Evolutionary conservation across 2,329 filamentous ascomycete species (phyloP).

Genomic region (Fusarium caatingaense): DNA sequence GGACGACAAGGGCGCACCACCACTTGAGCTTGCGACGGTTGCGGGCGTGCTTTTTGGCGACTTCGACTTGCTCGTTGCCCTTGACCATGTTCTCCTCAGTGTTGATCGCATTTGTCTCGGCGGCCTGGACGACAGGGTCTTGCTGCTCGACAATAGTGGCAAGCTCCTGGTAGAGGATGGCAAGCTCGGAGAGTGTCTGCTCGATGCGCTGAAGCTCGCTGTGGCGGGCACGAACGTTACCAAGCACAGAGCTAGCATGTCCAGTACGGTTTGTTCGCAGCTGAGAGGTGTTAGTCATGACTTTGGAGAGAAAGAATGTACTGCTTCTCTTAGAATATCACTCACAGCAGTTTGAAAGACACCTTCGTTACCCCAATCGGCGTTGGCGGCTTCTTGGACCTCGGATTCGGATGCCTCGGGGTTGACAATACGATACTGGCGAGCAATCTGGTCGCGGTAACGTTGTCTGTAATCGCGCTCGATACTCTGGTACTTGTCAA

Average conservation of each 20-base stretch:
- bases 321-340: conserved; percentile 36
- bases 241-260: conserved; percentile 78
- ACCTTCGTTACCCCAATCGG: conserved; percentile 81
- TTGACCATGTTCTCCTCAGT: conserved; percentile 74
- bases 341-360: conserved; percentile 85
- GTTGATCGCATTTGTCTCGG: conserved; percentile 73
- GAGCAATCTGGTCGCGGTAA: conserved; percentile 81
- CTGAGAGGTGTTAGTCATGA: conserved; percentile 55
- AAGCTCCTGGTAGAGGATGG: conserved; percentile 77
- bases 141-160: conserved; percentile 80
- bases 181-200: conserved; percentile 76
- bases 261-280: conserved; percentile 80
- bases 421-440: conserved; percentile 85
- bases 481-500: conserved; percentile 76
- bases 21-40: conserved; percentile 82
- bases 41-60: conserved; percentile 74
- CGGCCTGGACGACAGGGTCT: conserved; percentile 70
- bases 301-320: neutral
- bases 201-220: conserved; percentile 87
- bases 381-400: conserved; percentile 74
- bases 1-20: conserved; percentile 75
- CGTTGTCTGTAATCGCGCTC: conserved; percentile 77
- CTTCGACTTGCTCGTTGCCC: conserved; percentile 75
- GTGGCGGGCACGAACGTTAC: conserved; percentile 83
- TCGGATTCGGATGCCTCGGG: conserved; percentile 81